Evolutionary conservation across 2,329 filamentous ascomycete species (phyloP).

Genomic region (Cordyceps farinosa): DNA sequence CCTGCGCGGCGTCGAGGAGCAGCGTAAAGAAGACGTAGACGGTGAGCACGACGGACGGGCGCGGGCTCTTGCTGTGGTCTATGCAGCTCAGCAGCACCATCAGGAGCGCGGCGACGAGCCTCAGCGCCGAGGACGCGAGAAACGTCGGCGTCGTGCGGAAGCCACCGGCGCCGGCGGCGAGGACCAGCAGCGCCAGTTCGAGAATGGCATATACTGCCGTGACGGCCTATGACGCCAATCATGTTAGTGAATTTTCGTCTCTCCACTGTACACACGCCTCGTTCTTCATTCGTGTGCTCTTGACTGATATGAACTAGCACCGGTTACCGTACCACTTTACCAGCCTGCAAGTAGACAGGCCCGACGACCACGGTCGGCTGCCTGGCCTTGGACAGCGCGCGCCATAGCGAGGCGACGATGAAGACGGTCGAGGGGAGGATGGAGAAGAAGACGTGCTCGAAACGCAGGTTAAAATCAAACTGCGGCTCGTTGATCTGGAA

Average conservation of each 20-base stretch:
- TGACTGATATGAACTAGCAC: not conserved
- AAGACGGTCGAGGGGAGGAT: not conserved
- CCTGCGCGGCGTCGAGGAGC: conserved; percentile 41
- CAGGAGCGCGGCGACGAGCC: conserved; percentile 29
- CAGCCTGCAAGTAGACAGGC: not conserved
- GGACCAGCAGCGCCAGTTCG: not conserved
- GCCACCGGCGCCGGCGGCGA: not conserved
- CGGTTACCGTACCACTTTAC: not conserved
- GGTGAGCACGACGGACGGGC: conserved; percentile 42
- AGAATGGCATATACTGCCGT: not conserved
- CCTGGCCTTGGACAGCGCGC: not conserved
- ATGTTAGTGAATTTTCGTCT: not conserved
- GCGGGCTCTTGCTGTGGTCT: conserved; percentile 36
- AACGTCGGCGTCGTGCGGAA: not conserved
- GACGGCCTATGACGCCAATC: not conserved
- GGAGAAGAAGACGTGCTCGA: conserved; percentile 2
- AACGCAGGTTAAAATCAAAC: conserved; percentile 7
- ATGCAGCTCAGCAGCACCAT: conserved; percentile 30
- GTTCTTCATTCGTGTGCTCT: not conserved
- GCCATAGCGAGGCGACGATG: not conserved
- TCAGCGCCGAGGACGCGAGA: conserved; percentile 3
- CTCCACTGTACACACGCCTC: not conserved
- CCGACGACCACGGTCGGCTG: not conserved
- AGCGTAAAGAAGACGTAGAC: conserved; percentile 40
- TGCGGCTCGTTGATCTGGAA: not conserved